These are phyloP conservation scores for Tephrocybe sp. DNA, from an alignment of 768 basidiomycete species.

Conservation along the genomic window DNA sequence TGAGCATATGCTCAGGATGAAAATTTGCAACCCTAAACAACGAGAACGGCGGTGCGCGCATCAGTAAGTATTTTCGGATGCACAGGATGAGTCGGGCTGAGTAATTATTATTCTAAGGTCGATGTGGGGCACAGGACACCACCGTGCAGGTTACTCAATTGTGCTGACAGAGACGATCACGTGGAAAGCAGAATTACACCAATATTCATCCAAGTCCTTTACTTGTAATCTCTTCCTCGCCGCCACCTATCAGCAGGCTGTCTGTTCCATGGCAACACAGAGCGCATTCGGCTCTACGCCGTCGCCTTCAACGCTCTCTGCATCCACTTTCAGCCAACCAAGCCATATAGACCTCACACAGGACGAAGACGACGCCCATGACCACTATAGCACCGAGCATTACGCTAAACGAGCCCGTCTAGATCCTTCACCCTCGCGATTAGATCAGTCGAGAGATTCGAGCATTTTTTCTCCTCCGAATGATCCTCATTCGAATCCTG, in stretches of 20 bases:
- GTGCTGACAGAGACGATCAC: conserved; percentile 18
- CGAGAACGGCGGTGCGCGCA: too few species aligned
- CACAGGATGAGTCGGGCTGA: background rate
- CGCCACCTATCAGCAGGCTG: conserved; percentile 3
- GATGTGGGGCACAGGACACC: too few species aligned
- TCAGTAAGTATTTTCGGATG: too few species aligned
- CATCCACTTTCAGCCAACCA: conserved; percentile 10
- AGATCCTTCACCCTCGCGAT: conserved; percentile 23
- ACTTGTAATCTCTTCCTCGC: conserved; percentile 6
- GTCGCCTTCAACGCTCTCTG: conserved; percentile 7
- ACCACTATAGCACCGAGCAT: conserved; percentile 30
- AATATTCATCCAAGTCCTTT: conserved; percentile 1
- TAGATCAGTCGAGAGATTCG: conserved; percentile 5
- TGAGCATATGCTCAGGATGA: too few species aligned
- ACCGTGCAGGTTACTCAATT: conserved; percentile 10
- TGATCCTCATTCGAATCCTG: conserved; percentile 6
- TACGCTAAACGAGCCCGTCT: conserved; percentile 42
- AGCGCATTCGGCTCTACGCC: conserved; percentile 1
- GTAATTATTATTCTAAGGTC: too few species aligned
- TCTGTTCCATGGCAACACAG: conserved; percentile 8
- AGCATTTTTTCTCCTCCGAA: conserved; percentile 6
- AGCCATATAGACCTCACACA: conserved; percentile 62
- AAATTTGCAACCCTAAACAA: too few species aligned
- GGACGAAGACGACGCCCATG: conserved; percentile 60
- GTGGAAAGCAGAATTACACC: conserved; percentile 4